A percentile compares a stretch with the other conserved stretches of the same genome.
phyloP scores from a whole-genome alignment of 768 basidiomycete species.

The Sarcomyxa edulis region DNA sequence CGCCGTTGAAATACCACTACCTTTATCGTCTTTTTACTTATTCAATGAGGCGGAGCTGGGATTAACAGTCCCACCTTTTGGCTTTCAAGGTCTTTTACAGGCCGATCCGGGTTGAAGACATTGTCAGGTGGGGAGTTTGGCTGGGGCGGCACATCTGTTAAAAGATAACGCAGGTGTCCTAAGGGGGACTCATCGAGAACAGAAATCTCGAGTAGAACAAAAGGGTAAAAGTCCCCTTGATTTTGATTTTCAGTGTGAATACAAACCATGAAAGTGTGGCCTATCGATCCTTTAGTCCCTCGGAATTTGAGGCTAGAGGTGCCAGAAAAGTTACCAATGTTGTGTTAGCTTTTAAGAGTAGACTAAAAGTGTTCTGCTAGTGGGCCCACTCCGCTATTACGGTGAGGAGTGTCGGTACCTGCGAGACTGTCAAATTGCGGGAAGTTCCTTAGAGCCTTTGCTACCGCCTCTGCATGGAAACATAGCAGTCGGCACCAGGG shows the following conservation, averaged over 20 bases:
- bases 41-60: constrained; percentile 70
- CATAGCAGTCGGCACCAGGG: too few species aligned
- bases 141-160: constrained; percentile 79
- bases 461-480: too few species aligned
- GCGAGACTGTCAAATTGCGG: too few species aligned
- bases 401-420: too few species aligned
- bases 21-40: constrained; percentile 79
- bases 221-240: constrained; percentile 79
- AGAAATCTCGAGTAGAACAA: constrained; percentile 78
- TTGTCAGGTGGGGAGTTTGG: constrained; percentile 81
- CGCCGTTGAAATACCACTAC: constrained; percentile 79
- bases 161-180: constrained; percentile 78
- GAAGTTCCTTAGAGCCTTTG: too few species aligned
- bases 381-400: too few species aligned
- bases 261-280: constrained; percentile 81
- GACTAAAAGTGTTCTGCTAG: too few species aligned
- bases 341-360: too few species aligned
- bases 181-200: constrained; percentile 76
- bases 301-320: constrained; percentile 77
- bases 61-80: constrained; percentile 66
- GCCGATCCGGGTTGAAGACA: constrained; percentile 70
- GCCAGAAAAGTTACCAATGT: constrained; percentile 77
- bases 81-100: constrained; percentile 62
- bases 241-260: constrained; percentile 80
- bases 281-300: constrained; percentile 81